Evolutionary conservation across 2,329 filamentous ascomycete genomes (phyloP), one percentile per base, ranked within the genome.

Genomic region (Trichoderma harzianum): DNA sequence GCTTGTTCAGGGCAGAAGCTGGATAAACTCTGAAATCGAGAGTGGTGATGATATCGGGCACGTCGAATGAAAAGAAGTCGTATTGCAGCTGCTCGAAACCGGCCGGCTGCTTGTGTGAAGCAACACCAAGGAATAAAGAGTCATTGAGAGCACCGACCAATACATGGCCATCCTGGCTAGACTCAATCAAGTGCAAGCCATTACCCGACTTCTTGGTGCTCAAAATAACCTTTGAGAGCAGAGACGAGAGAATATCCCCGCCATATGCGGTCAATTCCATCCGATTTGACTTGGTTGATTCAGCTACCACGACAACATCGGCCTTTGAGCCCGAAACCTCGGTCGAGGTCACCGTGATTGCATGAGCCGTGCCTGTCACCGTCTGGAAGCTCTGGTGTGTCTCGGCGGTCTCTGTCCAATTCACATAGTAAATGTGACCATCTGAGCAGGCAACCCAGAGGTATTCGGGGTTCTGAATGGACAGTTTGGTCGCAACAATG

Each of bases 1-100:
- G 70, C n/a, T 73, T 72, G 10, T 47, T 73, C 36, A 65, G 72
- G 36, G 5, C 11, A 11, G 69, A 68, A 69, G 74, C 76, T 8
- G 72, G 51, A 57, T 78, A 78, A 74, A 84, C 81, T 74, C 88
- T 86, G 66, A 92, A 79, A 77, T 96, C 91, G 58, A 94, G 82
- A 72, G 89, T 90, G 32, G 88, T 90, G 66, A 95, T 87, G 55
- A 88, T 85, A 74, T 93, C 90, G 3, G 89, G 87, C 18, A 84
- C 82, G 70, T 90, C 86, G 72, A 91, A 86, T 18, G 86, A 85
- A 74, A 86, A 86, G 76, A 90, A 88, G 61, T 89, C 86, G 77
- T 87, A 90, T 53, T 82, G 81, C 24, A 81, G 72, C 14, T 78
- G 73, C 7, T 78, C 76, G 10, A 81, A 68, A 6, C 60, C 75